phyloP scores from a whole-genome alignment of 306 rosid genomes.

The Quercus gilva region DNA sequence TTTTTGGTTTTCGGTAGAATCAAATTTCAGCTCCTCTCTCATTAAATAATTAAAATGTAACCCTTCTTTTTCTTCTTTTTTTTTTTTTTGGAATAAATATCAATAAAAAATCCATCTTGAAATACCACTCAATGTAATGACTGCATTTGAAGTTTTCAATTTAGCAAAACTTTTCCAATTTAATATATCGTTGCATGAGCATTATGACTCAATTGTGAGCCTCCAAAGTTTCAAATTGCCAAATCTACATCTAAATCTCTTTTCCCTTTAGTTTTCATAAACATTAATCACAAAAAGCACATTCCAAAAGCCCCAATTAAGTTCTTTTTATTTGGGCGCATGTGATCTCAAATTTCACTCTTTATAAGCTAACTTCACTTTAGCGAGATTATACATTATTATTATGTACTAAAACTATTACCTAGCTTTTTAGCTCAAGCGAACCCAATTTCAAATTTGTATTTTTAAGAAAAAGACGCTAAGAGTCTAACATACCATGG shows the following conservation, averaged over 20 bases:
- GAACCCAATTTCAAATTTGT: not conserved
- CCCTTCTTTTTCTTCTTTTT: no score
- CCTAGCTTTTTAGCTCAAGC: no score
- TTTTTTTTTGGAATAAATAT: no score
- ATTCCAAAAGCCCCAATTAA: not conserved
- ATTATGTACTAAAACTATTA: not conserved
- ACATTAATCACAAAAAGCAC: not conserved
- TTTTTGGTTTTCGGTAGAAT: not conserved
- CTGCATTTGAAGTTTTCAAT: not conserved
- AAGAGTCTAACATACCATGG: slow-evolving; percentile 61
- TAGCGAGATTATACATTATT: not conserved
- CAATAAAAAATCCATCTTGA: no score
- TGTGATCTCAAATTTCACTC: not conserved
- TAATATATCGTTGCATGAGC: not conserved
- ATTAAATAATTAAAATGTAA: not conserved
- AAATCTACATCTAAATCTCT: not conserved
- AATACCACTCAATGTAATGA: not conserved
- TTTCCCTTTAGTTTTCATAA: not conserved
- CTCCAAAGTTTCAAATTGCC: no score
- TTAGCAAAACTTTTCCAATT: not conserved
- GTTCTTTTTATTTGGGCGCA: not conserved
- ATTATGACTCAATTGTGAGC: not conserved
- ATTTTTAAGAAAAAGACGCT: not conserved
- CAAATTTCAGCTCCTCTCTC: not conserved
- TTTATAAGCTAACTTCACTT: not conserved